Percentiles rank a stretch among this genome's conserved stretches.
phyloP scores from a whole-genome alignment of 2,329 filamentous ascomycete species.

The Xylariales sp. region DNA sequence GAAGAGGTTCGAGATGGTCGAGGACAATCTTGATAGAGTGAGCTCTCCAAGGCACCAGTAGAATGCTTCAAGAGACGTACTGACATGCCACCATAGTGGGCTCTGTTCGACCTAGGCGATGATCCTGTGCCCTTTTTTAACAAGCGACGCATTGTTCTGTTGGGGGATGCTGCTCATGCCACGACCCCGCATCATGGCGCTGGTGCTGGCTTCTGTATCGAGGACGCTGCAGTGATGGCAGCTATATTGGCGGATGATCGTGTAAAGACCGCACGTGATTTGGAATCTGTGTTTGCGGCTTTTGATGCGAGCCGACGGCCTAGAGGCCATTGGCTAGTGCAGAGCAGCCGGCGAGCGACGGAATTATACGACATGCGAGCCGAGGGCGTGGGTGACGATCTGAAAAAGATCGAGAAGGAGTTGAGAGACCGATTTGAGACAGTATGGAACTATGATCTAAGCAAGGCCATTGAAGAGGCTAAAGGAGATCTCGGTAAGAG shows the following conservation, averaged over 20 bases:
- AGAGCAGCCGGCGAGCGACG: background rate
- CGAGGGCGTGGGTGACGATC: background rate
- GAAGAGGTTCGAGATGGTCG: slow-evolving; percentile 25
- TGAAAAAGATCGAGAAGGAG: background rate
- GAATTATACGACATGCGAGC: background rate
- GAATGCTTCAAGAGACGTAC: too few species aligned
- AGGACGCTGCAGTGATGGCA: slow-evolving; percentile 31
- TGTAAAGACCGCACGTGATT: background rate
- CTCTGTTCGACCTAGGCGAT: slow-evolving; percentile 7
- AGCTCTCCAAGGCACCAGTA: too few species aligned
- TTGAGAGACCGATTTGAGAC: background rate
- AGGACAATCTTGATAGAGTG: slow-evolving; percentile 25
- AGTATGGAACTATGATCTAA: background rate
- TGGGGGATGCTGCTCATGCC: slow-evolving; percentile 61
- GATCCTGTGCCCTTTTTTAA: background rate
- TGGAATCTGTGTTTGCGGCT: background rate
- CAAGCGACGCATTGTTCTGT: slow-evolving; percentile 35
- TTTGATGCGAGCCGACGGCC: background rate
- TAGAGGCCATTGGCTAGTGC: background rate
- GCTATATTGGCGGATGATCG: background rate
- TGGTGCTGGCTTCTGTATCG: slow-evolving; percentile 54
- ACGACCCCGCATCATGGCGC: slow-evolving; percentile 57
- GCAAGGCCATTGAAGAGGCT: background rate
- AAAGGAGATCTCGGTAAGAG: background rate
- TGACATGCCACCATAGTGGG: too few species aligned